Conservation (phyloP, 2,329 filamentous ascomycete genomes). For the Aspergillus sp. region DNA sequence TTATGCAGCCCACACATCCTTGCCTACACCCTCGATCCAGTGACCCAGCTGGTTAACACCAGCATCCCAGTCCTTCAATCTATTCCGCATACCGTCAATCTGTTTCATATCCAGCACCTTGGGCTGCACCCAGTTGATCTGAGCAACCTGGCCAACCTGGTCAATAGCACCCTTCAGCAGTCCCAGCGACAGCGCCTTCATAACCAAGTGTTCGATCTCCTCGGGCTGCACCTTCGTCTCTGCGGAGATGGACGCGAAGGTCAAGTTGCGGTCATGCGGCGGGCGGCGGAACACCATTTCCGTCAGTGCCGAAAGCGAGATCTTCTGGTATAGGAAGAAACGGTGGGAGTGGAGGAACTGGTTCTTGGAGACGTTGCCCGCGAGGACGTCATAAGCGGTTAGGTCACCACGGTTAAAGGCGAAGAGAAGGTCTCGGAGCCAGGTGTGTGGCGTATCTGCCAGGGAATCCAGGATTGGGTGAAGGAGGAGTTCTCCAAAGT, state of each 20-base stretch:
- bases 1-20: slow-evolving; percentile 92
- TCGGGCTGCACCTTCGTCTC: slow-evolving; percentile 90
- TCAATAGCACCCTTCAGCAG: slow-evolving; percentile 90
- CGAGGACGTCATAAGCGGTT: slow-evolving; percentile 78
- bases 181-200: slow-evolving; percentile 97
- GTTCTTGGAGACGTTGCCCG: slow-evolving; percentile 77
- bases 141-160: slow-evolving; percentile 88
- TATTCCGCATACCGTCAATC: slow-evolving; percentile 85
- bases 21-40: slow-evolving; percentile 91
- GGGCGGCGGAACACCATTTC: slow-evolving; percentile 95
- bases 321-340: slow-evolving; percentile 91
- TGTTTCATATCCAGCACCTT: slow-evolving; percentile 96
- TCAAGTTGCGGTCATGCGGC: slow-evolving; percentile 92
- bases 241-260: slow-evolving; percentile 79
- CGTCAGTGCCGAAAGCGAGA: slow-evolving; percentile 91
- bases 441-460: slow-evolving; percentile 70
- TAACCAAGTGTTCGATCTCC: slow-evolving; percentile 96
- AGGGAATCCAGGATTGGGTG: slow-evolving; percentile 93
- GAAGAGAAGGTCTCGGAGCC: slow-evolving; percentile 94
- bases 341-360: slow-evolving; percentile 75
- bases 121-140: slow-evolving; percentile 98
- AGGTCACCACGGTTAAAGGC: slow-evolving; percentile 97
- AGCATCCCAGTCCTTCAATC: slow-evolving; percentile 90
- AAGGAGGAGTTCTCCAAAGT: slow-evolving; percentile 97
- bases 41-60: slow-evolving; percentile 95